These are phyloP conservation scores for Ogataea methanolica DNA, from an alignment of 805 yeast species.

Conservation along the genomic window DNA sequence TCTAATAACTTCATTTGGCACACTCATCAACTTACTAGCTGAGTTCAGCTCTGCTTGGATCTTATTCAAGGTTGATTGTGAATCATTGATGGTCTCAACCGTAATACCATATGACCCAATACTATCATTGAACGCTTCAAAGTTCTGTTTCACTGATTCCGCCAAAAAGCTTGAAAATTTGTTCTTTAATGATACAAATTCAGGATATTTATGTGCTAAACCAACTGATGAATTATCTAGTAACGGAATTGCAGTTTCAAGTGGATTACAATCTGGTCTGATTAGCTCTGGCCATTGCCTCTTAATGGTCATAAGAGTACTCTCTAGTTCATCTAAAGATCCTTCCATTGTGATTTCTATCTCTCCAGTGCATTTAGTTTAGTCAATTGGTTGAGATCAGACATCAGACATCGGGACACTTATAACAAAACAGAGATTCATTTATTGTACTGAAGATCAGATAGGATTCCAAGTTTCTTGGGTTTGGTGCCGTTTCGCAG, in stretches of 20 bases:
- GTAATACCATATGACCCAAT: slow-evolving; percentile 80
- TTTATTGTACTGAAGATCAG: too few species aligned
- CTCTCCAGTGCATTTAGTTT: too few species aligned
- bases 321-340: slow-evolving; percentile 16
- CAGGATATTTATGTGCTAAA: slow-evolving; percentile 64
- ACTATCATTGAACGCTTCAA: slow-evolving; percentile 78
- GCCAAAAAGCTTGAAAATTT: slow-evolving; percentile 56
- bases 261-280: slow-evolving; percentile 62
- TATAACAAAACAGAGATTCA: too few species aligned
- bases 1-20: slow-evolving; percentile 50
- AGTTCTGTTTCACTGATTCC: slow-evolving; percentile 72
- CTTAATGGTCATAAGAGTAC: slow-evolving; percentile 10
- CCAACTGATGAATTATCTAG: slow-evolving; percentile 92
- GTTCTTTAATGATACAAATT: slow-evolving; percentile 58
- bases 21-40: slow-evolving; percentile 27
- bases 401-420: too few species aligned
- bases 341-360: slow-evolving; percentile 8
- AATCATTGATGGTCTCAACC: slow-evolving; percentile 55
- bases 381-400: too few species aligned
- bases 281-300: slow-evolving; percentile 37
- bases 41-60: slow-evolving; percentile 17
- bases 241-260: slow-evolving; percentile 78
- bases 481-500: too few species aligned
- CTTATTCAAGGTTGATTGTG: slow-evolving; percentile 39
- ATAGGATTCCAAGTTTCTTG: too few species aligned